phyloP scores from a whole-genome alignment of 1,284 basidiomycete species.

The Dichomitus squalens region DNA sequence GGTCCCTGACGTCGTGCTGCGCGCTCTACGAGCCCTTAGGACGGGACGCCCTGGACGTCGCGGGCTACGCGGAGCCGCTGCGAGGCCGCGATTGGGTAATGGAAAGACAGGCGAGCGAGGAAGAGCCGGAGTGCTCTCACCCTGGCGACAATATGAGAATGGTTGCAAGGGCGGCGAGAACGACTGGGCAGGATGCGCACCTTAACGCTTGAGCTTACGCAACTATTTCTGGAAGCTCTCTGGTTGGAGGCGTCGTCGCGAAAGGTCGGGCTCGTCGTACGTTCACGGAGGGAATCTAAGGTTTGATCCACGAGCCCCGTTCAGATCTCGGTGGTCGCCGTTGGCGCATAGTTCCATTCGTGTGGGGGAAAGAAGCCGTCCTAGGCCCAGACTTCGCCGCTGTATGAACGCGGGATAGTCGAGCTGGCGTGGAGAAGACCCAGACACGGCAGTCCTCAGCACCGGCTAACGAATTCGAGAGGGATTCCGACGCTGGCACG shows the following conservation, averaged over 20 bases:
- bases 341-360: slow-evolving; percentile 13
- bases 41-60: slow-evolving; percentile 3
- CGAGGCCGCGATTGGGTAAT: slow-evolving; percentile 12
- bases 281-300: slow-evolving; percentile 11
- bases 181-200: slow-evolving; percentile 14
- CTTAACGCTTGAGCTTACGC: slow-evolving; percentile 24
- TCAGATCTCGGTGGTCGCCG: slow-evolving; percentile 15
- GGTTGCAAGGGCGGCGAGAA: slow-evolving; percentile 1
- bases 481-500: background rate
- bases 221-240: slow-evolving; percentile 2
- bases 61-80: slow-evolving; percentile 10
- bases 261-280: background rate
- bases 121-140: slow-evolving; percentile 10
- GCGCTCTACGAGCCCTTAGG: background rate
- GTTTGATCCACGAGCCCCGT: slow-evolving; percentile 4
- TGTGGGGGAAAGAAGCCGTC: slow-evolving; percentile 11
- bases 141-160: slow-evolving; percentile 16
- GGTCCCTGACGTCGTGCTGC: slow-evolving; percentile 11
- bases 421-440: slow-evolving; percentile 10
- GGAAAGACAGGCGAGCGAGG: slow-evolving; percentile 8
- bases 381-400: slow-evolving; percentile 6
- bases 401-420: slow-evolving; percentile 18
- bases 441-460: background rate
- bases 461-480: slow-evolving; percentile 2
- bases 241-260: background rate